Base-by-base conservation (phyloP, 441 rosid genomes). In the Viola pubescens region DNA sequence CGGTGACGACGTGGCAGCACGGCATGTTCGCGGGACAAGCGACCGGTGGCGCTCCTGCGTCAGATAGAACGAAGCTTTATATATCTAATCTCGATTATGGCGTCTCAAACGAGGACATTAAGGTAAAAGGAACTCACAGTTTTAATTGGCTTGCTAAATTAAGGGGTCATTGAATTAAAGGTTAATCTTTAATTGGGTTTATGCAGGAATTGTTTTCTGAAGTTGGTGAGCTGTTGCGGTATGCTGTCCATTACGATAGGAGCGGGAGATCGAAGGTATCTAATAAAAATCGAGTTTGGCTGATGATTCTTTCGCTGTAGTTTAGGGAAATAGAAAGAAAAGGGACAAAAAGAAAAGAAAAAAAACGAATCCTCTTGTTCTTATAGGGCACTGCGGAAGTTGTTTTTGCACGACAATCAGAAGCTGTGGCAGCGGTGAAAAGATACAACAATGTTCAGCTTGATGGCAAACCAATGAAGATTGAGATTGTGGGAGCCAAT, bases 211-310 rank as follows among this genome's bases (percentile, higher is more conserved):
- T 91, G 54, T 92, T 92, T 67, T 67, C 91, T 6, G 97, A 89
- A 61, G 88, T 84, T 0, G 98, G 97, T 49, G 94, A 87, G 38
- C 63, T 92, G 75, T 80, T 81, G 65, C 78, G 88, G 34, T 78
- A 74, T 68, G 63, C 86, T 0, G 60, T 92, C 41, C 95, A 85
- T 73, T 89, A 84, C 51, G 95, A 87, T 57, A 78, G 78, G 80
- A 87, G 89, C 56, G 98, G 98, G 61, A 82, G 95, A 82, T 87
- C 94, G 19, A 82, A 89, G 97, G 98, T 91, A 81, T 59, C 58
- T 52, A 60, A 70, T 26, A 26, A 26, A 26, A 26, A 62, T 72
- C 50, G 64, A 55, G 60, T 71, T 71, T 26, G 34, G 34, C 34
- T 26, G 34, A 26, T 26, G 34, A 26, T 26, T 26, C 34, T 26